These are phyloP conservation scores for Sporothrix phasma DNA, from an alignment of 2,329 filamentous ascomycete genomes.

Conservation along the genomic window DNA sequence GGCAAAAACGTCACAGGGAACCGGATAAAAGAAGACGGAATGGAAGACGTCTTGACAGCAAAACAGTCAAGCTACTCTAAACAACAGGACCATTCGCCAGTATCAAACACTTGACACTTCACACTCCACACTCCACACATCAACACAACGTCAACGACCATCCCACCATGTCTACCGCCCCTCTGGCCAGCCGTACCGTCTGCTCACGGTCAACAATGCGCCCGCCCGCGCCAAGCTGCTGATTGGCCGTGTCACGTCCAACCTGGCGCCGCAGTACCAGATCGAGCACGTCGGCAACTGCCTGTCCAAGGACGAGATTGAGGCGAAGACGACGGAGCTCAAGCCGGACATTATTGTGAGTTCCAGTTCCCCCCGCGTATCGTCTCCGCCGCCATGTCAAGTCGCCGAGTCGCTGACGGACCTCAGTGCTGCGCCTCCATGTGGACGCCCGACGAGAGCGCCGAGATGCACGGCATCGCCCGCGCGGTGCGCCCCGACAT, in stretches of 20 bases:
- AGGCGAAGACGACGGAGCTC: constrained; percentile 23
- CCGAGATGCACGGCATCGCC: constrained; percentile 36
- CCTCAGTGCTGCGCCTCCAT: constrained; percentile 50
- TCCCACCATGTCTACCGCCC: neutral
- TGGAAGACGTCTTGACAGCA: too few relatives aligned
- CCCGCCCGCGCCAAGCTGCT: constrained; percentile 54
- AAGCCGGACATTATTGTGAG: constrained; percentile 26
- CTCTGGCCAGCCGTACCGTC: constrained; percentile 38
- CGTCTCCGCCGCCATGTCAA: too few relatives aligned
- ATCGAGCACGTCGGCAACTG: constrained; percentile 55
- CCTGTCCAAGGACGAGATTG: constrained; percentile 43
- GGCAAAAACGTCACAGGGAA: too few relatives aligned
- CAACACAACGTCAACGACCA: neutral
- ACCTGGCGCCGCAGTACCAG: constrained; percentile 51
- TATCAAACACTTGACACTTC: neutral
- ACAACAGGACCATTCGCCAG: neutral
- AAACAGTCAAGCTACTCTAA: too few relatives aligned
- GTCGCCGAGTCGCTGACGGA: neutral
- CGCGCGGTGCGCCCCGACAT: constrained; percentile 35
- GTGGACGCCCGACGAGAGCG: constrained; percentile 38
- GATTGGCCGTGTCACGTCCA: constrained; percentile 51
- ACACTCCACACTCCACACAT: neutral
- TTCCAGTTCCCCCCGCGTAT: neutral
- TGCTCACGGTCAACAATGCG: constrained; percentile 59
- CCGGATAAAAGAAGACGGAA: too few relatives aligned